Evolutionary conservation across 345 rosid genomes (phyloP), one percentile per base, ranked within the genome.

Genomic region (Reutealis trisperma): DNA sequence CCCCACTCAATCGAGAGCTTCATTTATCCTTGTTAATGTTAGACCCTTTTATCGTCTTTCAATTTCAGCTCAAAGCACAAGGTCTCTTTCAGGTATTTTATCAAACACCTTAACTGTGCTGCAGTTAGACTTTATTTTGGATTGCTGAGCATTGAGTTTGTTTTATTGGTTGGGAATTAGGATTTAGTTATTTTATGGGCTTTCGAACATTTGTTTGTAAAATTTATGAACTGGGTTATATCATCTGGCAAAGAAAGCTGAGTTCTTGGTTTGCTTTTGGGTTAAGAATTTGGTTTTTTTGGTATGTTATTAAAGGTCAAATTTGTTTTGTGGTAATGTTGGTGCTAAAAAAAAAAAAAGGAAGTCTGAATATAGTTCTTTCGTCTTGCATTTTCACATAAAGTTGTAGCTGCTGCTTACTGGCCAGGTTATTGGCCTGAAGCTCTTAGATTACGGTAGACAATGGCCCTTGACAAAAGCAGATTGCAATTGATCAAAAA

Each of bases 21-120:
- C 49, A 11, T 37, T 21, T 58, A 24, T 63, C 61, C 32, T 57
- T 7, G 62, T 47, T 25, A 32, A 21, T 57, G 60, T 22, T 49
- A 61, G 22, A 41, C 54, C 66, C 58, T 68, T 57, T 49, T 62
- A 63, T 14, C 1, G 60, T 76, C 32, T 55, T 55, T 51, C 76
- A 2, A 44, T 79, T 80, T n/a, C 63, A 21, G 47, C 37, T 34
- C 6, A 41, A 8, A 13, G 21, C 32, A 74, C 27, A 30, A 60
- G 49, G 14, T 47, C 58, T 65, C 67, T 65, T 32, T 65, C 81
- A 78, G 81, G 77, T 78, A 78, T 47, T 42, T 57, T 66, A 64
- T 58, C 73, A 8, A 78, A 78, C 59, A 66, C 25, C 21, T 55
- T 16, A 16, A 24, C 16, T 78, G 76, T 45, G 21, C 18, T 8